Conservation (phyloP, 2,329 filamentous ascomycete genomes). For the Arthrobotrys sphaeroides region DNA sequence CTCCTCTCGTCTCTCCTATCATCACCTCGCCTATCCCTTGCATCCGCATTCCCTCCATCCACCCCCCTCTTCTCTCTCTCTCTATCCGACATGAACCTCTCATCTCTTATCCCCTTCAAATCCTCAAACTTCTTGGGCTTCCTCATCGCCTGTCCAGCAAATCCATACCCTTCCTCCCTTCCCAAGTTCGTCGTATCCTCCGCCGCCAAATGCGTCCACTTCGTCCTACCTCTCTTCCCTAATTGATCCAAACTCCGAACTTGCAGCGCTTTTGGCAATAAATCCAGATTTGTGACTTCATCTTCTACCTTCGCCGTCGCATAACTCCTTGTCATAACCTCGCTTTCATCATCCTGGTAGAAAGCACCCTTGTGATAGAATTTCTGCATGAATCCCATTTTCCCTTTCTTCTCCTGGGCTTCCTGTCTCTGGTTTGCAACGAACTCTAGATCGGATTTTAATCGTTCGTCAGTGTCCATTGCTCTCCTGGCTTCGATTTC, state of each 20-base stretch:
- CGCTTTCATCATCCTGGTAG: conserved; percentile 79
- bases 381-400: conserved; percentile 90
- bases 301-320: conserved; percentile 86
- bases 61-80: conserved; percentile 64
- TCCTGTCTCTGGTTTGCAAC: conserved; percentile 82
- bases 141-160: conserved; percentile 67
- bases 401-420: conserved; percentile 75
- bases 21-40: background rate
- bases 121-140: conserved; percentile 59
- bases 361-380: conserved; percentile 98
- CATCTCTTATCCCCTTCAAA: conserved; percentile 64
- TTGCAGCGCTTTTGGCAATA: conserved; percentile 90
- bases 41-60: conserved; percentile 66
- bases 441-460: conserved; percentile 82
- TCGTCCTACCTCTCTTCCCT: conserved; percentile 88
- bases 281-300: conserved; percentile 81
- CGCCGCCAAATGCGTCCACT: conserved; percentile 84
- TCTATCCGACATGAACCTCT: conserved; percentile 74
- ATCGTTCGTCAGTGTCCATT: conserved; percentile 84
- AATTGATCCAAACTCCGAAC: conserved; percentile 92
- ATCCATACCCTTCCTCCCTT: conserved; percentile 55
- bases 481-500: conserved; percentile 89
- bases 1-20: conserved; percentile 26
- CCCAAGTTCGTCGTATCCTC: conserved; percentile 93
- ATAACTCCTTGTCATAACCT: conserved; percentile 75